Base-by-base conservation (phyloP, 2,329 filamentous ascomycete species). In the Colletotrichum caudatum region DNA sequence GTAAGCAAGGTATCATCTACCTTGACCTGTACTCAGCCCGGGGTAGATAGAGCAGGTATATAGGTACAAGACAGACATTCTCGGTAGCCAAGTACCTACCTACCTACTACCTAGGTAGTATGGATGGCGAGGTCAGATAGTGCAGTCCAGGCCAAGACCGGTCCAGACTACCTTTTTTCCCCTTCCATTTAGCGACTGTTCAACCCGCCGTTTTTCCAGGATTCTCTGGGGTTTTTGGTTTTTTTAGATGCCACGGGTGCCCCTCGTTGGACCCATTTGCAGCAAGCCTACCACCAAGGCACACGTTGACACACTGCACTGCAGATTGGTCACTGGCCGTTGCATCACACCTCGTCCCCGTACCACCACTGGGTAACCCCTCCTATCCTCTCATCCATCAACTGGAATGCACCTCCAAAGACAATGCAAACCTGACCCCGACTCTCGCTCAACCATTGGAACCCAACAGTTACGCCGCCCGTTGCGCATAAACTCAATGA, bases 161-260 rank as follows among this genome's bases (percentile, higher is more conserved):
- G 41, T 18, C 41, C 41, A 44, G 41, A 23, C 46, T 41, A 41
- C 39, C 39, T 41, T 41, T 41, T 41, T 6, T 18, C 11, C 11
- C 39, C n/a, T 65, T 53, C n/a, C 5, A 23, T 29, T 29, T 51
- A 51, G 23, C 23, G 50, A 6, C 46, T 56, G 57, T 71, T 48
- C 64, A 71, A 59, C 53, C 16, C 2, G 58, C 63, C 37, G n/a
- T n/a, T n/a, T n/a, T 39, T 26, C 35, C n/a, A 53, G 23, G 35
- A 33, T 23, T 51, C n/a, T 33, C 26, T 51, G 41, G 59, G 61
- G 60, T 8, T 51, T 33, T 62, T 59, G n/a, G n/a, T 69, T 71
- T 64, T 69, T 69, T 69, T 72, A 64, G 65, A 59, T 69, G 41
- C 69, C 65, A 69, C 69, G 69, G 54, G 59, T 60, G 59, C 59